Evolutionary conservation across 164 flowering plant genomes (phyloP).

Genomic region (Echeveria elegans): DNA sequence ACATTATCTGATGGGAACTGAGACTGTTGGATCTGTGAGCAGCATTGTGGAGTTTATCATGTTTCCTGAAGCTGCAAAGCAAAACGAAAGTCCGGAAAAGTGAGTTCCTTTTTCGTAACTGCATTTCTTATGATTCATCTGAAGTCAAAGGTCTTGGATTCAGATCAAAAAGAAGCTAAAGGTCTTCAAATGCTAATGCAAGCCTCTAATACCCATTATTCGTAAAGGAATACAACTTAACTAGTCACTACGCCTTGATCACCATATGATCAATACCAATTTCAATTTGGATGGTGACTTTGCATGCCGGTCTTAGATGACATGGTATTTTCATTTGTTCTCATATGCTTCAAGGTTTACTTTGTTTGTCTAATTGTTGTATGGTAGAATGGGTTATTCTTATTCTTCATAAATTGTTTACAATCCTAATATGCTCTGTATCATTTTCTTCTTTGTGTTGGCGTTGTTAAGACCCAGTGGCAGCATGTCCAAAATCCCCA

Average conservation of each 20-base stretch:
- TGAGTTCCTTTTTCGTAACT: neutral
- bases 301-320: neutral
- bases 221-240: neutral
- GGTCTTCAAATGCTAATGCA: neutral
- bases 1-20: constrained; percentile 81
- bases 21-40: constrained; percentile 56
- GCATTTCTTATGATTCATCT: neutral
- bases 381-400: neutral
- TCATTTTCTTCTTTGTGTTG: neutral
- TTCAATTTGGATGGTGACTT: neutral
- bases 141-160: too few relatives aligned
- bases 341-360: too few relatives aligned
- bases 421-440: too few relatives aligned
- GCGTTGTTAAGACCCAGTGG: constrained; percentile 19
- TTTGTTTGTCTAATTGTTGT: too few relatives aligned
- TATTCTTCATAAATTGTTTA: neutral
- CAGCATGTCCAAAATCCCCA: constrained; percentile 23
- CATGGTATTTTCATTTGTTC: neutral
- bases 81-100: constrained; percentile 21
- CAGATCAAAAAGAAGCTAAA: too few relatives aligned
- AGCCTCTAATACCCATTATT: neutral
- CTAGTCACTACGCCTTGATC: neutral
- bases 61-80: constrained; percentile 46
- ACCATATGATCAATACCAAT: too few relatives aligned
- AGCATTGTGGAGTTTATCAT: constrained; percentile 60